These are phyloP conservation scores for Solanum aculeatissimum DNA, from an alignment of 305 asterid genomes.

Conservation along the genomic window DNA sequence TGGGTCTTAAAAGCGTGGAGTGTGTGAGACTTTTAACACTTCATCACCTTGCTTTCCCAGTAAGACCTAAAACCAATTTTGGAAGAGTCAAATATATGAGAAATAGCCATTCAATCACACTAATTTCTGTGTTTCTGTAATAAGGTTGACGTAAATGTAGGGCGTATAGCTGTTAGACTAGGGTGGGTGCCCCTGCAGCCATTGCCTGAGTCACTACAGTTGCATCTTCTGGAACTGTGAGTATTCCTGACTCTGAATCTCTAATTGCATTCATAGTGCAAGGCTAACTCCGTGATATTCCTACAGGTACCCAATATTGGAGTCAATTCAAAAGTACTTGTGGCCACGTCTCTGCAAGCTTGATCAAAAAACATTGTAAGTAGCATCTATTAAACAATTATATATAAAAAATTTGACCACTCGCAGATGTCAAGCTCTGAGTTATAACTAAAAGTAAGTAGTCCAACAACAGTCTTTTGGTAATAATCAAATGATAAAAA, in stretches of 20 bases:
- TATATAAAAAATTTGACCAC: not conserved
- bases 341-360: conserved; percentile 99
- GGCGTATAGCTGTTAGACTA: conserved; percentile 95
- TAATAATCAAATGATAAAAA: not conserved
- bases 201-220: conserved; percentile 92
- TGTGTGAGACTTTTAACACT: conserved; percentile 97
- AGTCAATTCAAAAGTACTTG: conserved; percentile 83
- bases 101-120: conserved; percentile 14
- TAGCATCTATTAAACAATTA: not conserved
- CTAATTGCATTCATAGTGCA: conserved; percentile 4
- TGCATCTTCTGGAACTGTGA: conserved; percentile 93
- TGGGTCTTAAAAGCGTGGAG: conserved; percentile 96
- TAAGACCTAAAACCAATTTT: conserved; percentile 30
- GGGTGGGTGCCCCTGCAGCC: conserved; percentile 99
- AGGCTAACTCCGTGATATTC: conserved; percentile 14
- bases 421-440: not conserved
- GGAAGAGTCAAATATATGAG: not conserved
- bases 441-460: not conserved
- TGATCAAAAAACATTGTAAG: conserved; percentile 90
- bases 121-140: conserved; percentile 8
- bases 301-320: conserved; percentile 85
- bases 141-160: conserved; percentile 97
- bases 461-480: not conserved
- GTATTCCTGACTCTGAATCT: conserved; percentile 17
- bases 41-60: conserved; percentile 98